A percentile compares a stretch with the other conserved stretches of the same genome.
These are phyloP conservation scores for Mollisiaceae sp. DNA, from an alignment of 2,329 filamentous ascomycete species.

Conservation along the genomic window DNA sequence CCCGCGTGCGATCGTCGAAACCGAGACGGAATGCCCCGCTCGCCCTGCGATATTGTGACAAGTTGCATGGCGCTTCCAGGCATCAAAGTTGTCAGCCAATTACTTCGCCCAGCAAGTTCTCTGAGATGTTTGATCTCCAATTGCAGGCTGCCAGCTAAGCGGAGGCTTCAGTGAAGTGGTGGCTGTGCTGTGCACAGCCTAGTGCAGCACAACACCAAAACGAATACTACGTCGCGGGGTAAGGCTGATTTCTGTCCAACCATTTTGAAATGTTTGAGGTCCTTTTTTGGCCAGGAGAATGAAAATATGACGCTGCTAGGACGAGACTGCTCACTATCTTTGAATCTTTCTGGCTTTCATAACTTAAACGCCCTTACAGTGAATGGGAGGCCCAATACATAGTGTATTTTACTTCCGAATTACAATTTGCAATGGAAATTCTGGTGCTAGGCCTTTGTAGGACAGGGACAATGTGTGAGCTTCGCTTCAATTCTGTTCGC, in stretches of 20 bases:
- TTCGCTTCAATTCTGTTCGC: not conserved
- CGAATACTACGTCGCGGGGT: not conserved
- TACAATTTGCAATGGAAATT: slow-evolving; percentile 7
- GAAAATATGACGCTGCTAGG: no score
- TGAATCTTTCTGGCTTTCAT: no score
- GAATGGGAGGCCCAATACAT: no score
- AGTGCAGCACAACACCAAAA: not conserved
- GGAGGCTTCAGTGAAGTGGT: not conserved
- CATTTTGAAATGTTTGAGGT: not conserved
- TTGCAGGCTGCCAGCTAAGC: not conserved
- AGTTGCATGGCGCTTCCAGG: not conserved
- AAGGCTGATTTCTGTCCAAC: not conserved
- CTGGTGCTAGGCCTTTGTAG: slow-evolving; percentile 14
- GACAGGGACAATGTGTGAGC: slow-evolving; percentile 17
- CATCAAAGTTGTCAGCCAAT: not conserved
- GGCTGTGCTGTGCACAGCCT: slow-evolving; percentile 8
- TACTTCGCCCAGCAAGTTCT: not conserved
- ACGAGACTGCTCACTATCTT: no score
- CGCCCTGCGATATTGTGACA: not conserved
- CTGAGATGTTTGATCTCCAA: not conserved
- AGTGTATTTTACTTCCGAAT: not conserved
- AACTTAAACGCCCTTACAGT: no score
- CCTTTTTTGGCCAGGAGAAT: no score
- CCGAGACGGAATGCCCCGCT: not conserved
- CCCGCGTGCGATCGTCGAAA: not conserved